Evolutionary conservation across 2,329 filamentous ascomycete species (phyloP).

Genomic region (Tothia fuscella): DNA sequence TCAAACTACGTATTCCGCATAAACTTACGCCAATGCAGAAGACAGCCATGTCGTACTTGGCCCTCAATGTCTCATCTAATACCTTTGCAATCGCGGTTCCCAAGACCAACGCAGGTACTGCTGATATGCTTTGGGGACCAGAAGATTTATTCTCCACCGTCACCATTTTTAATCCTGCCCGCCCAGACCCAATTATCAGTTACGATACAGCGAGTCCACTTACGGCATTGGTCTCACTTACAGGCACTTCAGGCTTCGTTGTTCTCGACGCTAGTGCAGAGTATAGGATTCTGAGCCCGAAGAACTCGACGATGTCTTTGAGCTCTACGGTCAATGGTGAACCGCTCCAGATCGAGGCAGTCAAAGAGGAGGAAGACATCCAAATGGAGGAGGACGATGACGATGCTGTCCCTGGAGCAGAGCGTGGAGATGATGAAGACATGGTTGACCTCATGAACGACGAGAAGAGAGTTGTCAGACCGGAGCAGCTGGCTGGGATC

Average conservation of each 20-base stretch:
- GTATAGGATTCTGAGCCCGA: slow-evolving; percentile 39
- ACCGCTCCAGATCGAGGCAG: not conserved
- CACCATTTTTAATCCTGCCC: slow-evolving; percentile 54
- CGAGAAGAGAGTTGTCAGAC: slow-evolving; percentile 49
- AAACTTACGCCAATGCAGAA: slow-evolving; percentile 24
- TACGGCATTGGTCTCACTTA: slow-evolving; percentile 53
- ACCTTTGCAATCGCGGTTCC: slow-evolving; percentile 32
- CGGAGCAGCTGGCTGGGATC: slow-evolving; percentile 56
- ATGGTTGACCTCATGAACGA: slow-evolving; percentile 33
- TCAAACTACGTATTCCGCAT: slow-evolving; percentile 42
- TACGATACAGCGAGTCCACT: slow-evolving; percentile 44
- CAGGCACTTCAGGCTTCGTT: slow-evolving; percentile 58
- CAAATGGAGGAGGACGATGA: slow-evolving; percentile 3
- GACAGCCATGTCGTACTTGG: slow-evolving; percentile 44
- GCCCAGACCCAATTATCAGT: slow-evolving; percentile 47
- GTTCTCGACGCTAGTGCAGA: slow-evolving; percentile 65
- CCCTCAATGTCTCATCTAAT: slow-evolving; percentile 48
- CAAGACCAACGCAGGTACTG: not conserved
- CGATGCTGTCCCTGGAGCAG: not conserved
- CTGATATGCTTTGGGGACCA: not conserved
- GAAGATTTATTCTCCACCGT: no score
- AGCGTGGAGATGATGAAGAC: slow-evolving; percentile 3
- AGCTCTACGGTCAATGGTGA: not conserved
- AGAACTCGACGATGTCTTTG: slow-evolving; percentile 11
- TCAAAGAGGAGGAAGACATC: not conserved